Evolutionary conservation across 129 eudicot genomes (phyloP), one percentile per base, ranked within the genome.

Genomic region (Oenanthe sinensis): DNA sequence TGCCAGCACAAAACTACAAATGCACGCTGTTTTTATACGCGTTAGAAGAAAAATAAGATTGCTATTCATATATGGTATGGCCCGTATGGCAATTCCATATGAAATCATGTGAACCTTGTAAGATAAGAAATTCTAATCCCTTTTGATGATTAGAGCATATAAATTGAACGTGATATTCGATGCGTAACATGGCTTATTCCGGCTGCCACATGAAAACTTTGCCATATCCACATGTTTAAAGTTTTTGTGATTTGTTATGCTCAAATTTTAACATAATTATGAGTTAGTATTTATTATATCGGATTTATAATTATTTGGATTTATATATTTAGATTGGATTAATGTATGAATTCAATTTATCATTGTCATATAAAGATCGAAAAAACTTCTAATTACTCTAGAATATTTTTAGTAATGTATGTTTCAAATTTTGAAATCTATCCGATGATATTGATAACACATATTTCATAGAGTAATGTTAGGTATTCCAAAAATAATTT

Each of bases 1-100:
- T 77, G 80, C 54, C 80, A 77, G 80, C 80, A 52, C 62, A 45
- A 24, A 30, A 26, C 39, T 43, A 33, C 67, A 28, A 12, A 33
- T 50, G 42, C 63, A 58, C 65, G 24, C 79, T 52, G 39, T 76
- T 67, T 62, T 67, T 15, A 67, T 13, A 30, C 72, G 72, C 65
- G n/a, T n/a, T 0, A 30, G 30, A n/a, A 58, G 65, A 58, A 55
- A 55, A 22, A n/a, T 6, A 50, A n/a, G 10, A 1, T 22, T 58
- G n/a, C 10, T 54, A 54, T 58, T 58, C 14, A 0, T 22, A 22
- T 2, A 58, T 8, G 65, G 65, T 22, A 58, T 58, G 65, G 43
- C 3, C 30, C 0, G 36, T 33, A 1, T 33, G 36, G 1, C 36
- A 33, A 33, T 33, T 67, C 72, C 72, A 67, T 55, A 58, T 58